Percentiles rank a stretch among this genome's conserved stretches.
Conservation (phyloP, 192 early-diverging fungal genomes). For the Mortierella hygrophila region DNA sequence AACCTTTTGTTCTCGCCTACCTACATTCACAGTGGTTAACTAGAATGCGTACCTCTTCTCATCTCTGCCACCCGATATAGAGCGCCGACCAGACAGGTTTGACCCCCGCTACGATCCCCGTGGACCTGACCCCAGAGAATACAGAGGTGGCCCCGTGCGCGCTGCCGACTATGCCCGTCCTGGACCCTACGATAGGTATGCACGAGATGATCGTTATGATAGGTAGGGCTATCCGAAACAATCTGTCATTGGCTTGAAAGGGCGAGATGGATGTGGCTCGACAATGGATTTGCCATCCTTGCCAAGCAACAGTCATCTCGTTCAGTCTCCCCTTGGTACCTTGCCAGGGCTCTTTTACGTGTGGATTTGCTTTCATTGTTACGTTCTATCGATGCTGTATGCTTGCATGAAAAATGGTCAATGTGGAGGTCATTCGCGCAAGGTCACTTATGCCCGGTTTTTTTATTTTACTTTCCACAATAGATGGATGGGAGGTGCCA, state of each 20-base stretch:
- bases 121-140: constrained; percentile 56
- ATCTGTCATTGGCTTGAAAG: constrained; percentile 32
- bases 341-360: constrained; percentile 37
- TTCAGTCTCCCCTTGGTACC: constrained; percentile 27
- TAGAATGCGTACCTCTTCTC: background rate
- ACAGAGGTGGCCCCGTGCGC: constrained; percentile 47
- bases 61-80: background rate
- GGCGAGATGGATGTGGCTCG: background rate
- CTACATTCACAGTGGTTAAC: background rate
- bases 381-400: background rate
- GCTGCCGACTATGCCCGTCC: constrained; percentile 48
- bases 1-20: constrained; percentile 40
- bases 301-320: background rate
- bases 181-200: constrained; percentile 49
- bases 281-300: background rate
- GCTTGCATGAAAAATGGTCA: background rate
- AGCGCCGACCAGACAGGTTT: constrained; percentile 59
- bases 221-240: constrained; percentile 35
- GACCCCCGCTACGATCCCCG: constrained; percentile 62
- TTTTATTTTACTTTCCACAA: background rate
- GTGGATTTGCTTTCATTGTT: background rate
- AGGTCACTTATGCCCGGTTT: background rate
- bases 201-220: constrained; percentile 38
- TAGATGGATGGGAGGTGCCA: constrained; percentile 52
- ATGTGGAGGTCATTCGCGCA: no score